Evolutionary conservation across 345 rosid genomes (phyloP).

Genomic region (Sonneratia alba): DNA sequence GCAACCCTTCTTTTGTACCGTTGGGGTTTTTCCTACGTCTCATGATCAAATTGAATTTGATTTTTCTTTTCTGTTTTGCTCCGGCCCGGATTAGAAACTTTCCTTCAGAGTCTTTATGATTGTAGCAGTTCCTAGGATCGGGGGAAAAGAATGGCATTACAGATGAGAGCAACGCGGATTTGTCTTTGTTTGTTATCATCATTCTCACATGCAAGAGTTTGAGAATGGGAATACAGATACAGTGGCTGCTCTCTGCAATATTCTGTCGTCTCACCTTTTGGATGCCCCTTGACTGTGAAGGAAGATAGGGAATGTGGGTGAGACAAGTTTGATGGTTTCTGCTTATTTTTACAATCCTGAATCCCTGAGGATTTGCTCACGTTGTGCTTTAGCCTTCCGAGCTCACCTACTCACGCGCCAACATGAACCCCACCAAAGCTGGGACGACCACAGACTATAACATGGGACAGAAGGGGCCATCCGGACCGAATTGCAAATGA

Average conservation of each 20-base stretch:
- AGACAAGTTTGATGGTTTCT: not conserved
- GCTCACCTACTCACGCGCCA: not conserved
- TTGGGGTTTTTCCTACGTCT: conserved; percentile 52
- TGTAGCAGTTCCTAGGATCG: not conserved
- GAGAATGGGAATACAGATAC: not conserved
- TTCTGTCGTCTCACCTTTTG: not conserved
- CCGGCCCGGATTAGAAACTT: not conserved
- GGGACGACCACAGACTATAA: too few relatives aligned
- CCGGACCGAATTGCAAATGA: too few relatives aligned
- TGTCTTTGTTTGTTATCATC: not conserved
- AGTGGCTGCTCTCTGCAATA: not conserved
- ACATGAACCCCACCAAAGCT: not conserved
- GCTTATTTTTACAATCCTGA: not conserved
- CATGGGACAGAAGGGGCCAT: too few relatives aligned
- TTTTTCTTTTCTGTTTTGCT: not conserved
- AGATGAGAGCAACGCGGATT: not conserved
- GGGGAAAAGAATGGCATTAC: not conserved
- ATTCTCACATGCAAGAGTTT: not conserved
- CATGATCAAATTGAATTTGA: conserved; percentile 21
- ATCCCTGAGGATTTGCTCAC: too few relatives aligned
- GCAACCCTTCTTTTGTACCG: conserved; percentile 57
- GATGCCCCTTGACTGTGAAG: not conserved
- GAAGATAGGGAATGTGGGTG: not conserved
- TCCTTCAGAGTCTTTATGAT: not conserved
- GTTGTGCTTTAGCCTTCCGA: too few relatives aligned